Evolutionary conservation across 257 asterid genomes (phyloP).

Genomic region (Ocimum tenuiflorum): DNA sequence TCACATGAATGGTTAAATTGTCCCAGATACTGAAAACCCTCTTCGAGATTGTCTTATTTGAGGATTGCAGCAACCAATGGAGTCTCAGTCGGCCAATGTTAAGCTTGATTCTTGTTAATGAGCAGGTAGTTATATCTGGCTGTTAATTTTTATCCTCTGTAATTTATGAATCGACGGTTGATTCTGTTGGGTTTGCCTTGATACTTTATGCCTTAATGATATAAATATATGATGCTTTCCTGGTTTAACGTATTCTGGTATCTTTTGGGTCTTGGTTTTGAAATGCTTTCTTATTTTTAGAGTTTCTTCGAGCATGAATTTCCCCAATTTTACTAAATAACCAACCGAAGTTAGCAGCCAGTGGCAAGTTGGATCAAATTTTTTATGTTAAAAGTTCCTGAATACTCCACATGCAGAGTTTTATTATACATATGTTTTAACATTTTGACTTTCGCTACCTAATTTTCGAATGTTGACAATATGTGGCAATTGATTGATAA

Average conservation of each 20-base stretch:
- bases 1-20: constrained; percentile 14
- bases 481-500: constrained; percentile 10
- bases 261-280: constrained; percentile 1
- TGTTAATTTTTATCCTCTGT: not conserved
- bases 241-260: not conserved
- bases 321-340: not conserved
- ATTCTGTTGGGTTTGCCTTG: not conserved
- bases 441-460: not conserved
- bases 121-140: constrained; percentile 51
- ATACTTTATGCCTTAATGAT: not conserved
- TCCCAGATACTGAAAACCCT: constrained; percentile 79
- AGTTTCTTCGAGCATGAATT: not conserved
- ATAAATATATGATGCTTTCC: not conserved
- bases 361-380: constrained; percentile 7
- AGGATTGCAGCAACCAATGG: constrained; percentile 95
- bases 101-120: constrained; percentile 83
- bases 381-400: not conserved
- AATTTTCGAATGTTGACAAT: constrained; percentile 10
- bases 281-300: not conserved
- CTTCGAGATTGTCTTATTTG: constrained; percentile 89
- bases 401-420: not conserved
- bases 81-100: constrained; percentile 95
- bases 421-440: not conserved
- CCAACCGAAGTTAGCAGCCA: not conserved
- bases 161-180: not conserved